Conservation (phyloP, 2,329 filamentous ascomycete genomes). For the Colletotrichum tabaci region DNA sequence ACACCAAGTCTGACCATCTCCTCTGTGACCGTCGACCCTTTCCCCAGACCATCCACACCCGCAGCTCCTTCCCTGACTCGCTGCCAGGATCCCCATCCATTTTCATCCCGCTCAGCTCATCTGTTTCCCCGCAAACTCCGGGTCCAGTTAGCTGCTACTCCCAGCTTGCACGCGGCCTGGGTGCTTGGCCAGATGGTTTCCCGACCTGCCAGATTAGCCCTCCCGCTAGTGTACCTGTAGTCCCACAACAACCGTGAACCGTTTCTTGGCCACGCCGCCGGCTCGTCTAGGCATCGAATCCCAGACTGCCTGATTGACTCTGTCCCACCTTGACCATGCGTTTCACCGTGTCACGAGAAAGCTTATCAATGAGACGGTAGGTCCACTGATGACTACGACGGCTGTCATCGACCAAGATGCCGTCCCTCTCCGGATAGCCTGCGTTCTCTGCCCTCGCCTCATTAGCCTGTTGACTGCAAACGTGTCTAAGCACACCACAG, state of each 20-base stretch:
- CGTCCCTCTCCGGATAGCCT: neutral
- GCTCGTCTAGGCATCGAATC: conserved; percentile 20
- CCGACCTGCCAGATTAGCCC: conserved; percentile 37
- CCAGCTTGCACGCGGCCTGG: conserved; percentile 13
- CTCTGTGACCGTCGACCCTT: conserved; percentile 1
- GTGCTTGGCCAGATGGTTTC: conserved; percentile 25
- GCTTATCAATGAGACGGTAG: conserved; percentile 22
- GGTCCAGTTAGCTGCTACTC: conserved; percentile 13
- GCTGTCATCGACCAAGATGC: conserved; percentile 5
- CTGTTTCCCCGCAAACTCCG: conserved; percentile 37
- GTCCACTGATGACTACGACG: conserved; percentile 1
- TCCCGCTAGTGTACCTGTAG: conserved; percentile 29
- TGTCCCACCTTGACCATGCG: conserved; percentile 29
- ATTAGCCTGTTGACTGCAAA: neutral
- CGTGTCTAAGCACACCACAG: conserved; percentile 1
- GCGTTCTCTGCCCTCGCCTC: neutral
- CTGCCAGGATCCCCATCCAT: conserved; percentile 25
- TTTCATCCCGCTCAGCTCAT: conserved; percentile 12
- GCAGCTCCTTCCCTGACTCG: conserved; percentile 28
- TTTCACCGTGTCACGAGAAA: conserved; percentile 38
- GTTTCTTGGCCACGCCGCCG: conserved; percentile 36
- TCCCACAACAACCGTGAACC: conserved; percentile 37
- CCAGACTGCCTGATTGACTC: conserved; percentile 8
- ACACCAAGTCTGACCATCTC: conserved; percentile 13
- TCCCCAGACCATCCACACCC: conserved; percentile 39